Evolutionary conservation across 768 basidiomycete species (phyloP), one percentile per base, ranked within the genome.

Genomic region (Podaxis sp.): DNA sequence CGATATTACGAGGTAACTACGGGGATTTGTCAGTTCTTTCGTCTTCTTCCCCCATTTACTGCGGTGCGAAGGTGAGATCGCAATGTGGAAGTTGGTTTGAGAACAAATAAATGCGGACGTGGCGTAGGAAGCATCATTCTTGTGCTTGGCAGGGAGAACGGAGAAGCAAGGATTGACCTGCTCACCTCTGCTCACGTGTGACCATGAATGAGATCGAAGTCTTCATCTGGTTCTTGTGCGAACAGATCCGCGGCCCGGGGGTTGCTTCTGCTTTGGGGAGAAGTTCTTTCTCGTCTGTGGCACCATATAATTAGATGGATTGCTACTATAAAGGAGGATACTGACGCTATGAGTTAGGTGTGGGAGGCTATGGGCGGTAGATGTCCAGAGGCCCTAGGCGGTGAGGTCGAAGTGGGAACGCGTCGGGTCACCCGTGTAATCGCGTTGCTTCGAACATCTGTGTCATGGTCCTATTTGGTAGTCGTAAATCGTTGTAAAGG

Each of bases 1-100:
- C 13, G 88, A 72, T 0, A 84, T 81, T 65, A 91, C 80, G 24
- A 90, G 80, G 62, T 82, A 80, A 17, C 87, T 89, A 0, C 87
- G 88, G 1, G 83, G 79, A 62, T 84, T 86, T 55, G 87, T 71
- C 20, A 91, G 70, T 13, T 76, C 72, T 2, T 75, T 71, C 73
- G 90, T 86, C 65, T 86, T 77, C 11, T 68, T 65, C 0, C 82
- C 89, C 88, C 88, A 90, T n/a, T 78, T 78, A 2, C 65, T 44
- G 12, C 89, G 80, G 41, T 70, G 75, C 3, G 73, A 60, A 0
- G 87, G 89, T 0, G 83, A 84, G 36, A 91, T 84, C 2, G 90
- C 89, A 44, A 87, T 86, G 71, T 91, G 90, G 75, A 90, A 90
- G 0, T 86, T 88, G 17, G n/a, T 54, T 12, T 10, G n/a, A 17